Evolutionary conservation across 768 basidiomycete species (phyloP).

Genomic region (Kwoniella bestiolae): DNA sequence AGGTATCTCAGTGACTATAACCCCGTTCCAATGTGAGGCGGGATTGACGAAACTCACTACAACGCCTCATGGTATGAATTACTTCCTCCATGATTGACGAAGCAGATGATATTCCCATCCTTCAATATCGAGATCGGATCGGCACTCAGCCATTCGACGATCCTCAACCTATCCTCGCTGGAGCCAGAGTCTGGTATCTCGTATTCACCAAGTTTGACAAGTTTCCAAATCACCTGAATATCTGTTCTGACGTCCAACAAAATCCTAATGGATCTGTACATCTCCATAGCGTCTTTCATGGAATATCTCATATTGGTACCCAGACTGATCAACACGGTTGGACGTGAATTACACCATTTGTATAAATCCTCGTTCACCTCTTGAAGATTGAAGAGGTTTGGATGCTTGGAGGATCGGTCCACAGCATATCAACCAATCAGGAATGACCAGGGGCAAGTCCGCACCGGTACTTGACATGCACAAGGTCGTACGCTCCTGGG

Average conservation of each 20-base stretch:
- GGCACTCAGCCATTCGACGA: conserved; percentile 33
- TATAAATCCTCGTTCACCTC: conserved; percentile 25
- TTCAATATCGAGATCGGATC: conserved; percentile 29
- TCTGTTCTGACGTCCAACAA: conserved; percentile 28
- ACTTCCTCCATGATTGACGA: conserved; percentile 18
- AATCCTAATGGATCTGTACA: conserved; percentile 17
- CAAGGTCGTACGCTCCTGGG: conserved; percentile 7
- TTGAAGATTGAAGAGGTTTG: neutral
- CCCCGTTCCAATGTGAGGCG: neutral
- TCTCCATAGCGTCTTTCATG: conserved; percentile 10
- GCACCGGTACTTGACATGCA: conserved; percentile 31
- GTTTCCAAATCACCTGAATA: conserved; percentile 35
- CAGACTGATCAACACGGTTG: conserved; percentile 30
- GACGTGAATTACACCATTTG: conserved; percentile 19
- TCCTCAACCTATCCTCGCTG: conserved; percentile 27
- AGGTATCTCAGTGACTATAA: too few relatives aligned
- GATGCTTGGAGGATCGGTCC: conserved; percentile 34
- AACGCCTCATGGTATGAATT: conserved; percentile 25
- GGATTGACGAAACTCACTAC: too few relatives aligned
- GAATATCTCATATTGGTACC: conserved; percentile 26
- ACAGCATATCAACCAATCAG: conserved; percentile 23
- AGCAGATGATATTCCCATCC: conserved; percentile 26
- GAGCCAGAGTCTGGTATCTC: neutral
- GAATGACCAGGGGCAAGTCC: conserved; percentile 28
- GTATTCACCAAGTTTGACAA: conserved; percentile 23